Evolutionary conservation across 257 asterid species (phyloP), one percentile per base, ranked within the genome.

Genomic region (Przewalskia tangutica): DNA sequence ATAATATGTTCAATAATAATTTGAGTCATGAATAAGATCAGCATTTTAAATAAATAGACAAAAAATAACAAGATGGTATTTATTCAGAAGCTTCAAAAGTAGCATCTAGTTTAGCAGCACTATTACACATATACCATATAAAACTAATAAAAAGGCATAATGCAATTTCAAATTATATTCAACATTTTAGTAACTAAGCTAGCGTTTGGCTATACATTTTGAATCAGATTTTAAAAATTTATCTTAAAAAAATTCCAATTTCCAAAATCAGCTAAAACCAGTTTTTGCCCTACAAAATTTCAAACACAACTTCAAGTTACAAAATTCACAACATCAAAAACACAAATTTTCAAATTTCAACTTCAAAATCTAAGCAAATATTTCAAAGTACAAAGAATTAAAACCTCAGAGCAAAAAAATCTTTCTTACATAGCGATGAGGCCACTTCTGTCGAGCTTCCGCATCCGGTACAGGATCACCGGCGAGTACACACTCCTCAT

Each of bases 371-470:
- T 38, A 38, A 0, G 5, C 32, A 27, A 27, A 27, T 27, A 27
- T 27, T 0, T 27, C 32, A 27, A 27, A 27, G 32, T 0, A 27
- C 1, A 27, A 27, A 27, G 32, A 27, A 27, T 27, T 27, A 27
- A 27, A 27, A 27, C 32, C 32, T 51, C n/a, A 55, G 20, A 67
- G 42, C 18, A 65, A 8, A 44, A 36, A 46, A 0, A 27, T 60
- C 83, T 77, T 76, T 80, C 59, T 78, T 82, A 84, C 89, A 20
- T 71, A 91, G 0, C 97, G 93, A 76, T 88, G 86, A 18, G 95
- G 95, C 98, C 97, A 93, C 18, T 88, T 84, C 51, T 65, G 60
- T 56, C 83, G 67, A 18, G 98, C 95, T 81, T 92, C 95, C 1
- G 84, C 84, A 1, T 36, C 71, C 0, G 86, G 82, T 18, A 93